These are phyloP conservation scores for Hypsizygus marmoreus DNA, from an alignment of 768 basidiomycete genomes.

Conservation along the genomic window DNA sequence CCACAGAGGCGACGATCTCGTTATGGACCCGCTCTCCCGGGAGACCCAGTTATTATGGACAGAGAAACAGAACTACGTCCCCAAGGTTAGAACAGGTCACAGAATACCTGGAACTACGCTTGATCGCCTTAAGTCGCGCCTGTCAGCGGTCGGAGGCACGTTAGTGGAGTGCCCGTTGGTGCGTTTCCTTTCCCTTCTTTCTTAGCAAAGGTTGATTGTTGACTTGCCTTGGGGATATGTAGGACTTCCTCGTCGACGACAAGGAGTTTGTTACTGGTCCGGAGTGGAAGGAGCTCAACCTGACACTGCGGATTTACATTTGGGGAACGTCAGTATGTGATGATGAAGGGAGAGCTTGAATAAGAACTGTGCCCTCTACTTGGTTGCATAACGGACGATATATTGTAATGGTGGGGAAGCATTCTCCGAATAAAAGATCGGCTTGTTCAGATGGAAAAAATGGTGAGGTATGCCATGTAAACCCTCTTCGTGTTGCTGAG, in stretches of 20 bases:
- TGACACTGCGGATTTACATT: slow-evolving; percentile 79
- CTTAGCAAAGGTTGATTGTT: not conserved
- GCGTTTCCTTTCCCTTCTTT: slow-evolving; percentile 22
- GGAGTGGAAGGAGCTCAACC: slow-evolving; percentile 76
- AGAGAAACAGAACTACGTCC: slow-evolving; percentile 74
- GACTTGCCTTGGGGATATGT: slow-evolving; percentile 10
- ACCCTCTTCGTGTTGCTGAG: too few relatives aligned
- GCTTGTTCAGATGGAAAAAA: too few relatives aligned
- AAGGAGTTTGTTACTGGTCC: slow-evolving; percentile 68
- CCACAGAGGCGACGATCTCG: slow-evolving; percentile 58
- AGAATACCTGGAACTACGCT: slow-evolving; percentile 71
- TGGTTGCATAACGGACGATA: too few relatives aligned
- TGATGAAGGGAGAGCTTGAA: too few relatives aligned
- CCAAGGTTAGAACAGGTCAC: slow-evolving; percentile 80
- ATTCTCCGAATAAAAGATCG: too few relatives aligned
- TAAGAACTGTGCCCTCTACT: too few relatives aligned
- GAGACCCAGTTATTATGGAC: slow-evolving; percentile 60
- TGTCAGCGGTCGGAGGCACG: slow-evolving; percentile 67
- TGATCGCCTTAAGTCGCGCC: slow-evolving; percentile 71
- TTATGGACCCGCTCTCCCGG: slow-evolving; percentile 80
- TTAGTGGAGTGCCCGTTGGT: slow-evolving; percentile 81
- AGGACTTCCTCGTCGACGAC: slow-evolving; percentile 88
- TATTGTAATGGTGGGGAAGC: too few relatives aligned
- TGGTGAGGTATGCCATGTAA: too few relatives aligned
- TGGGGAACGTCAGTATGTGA: too few relatives aligned